These are phyloP conservation scores for Chlorella sp. DNA, from an alignment of 139 green algal genomes.

Conservation along the genomic window DNA sequence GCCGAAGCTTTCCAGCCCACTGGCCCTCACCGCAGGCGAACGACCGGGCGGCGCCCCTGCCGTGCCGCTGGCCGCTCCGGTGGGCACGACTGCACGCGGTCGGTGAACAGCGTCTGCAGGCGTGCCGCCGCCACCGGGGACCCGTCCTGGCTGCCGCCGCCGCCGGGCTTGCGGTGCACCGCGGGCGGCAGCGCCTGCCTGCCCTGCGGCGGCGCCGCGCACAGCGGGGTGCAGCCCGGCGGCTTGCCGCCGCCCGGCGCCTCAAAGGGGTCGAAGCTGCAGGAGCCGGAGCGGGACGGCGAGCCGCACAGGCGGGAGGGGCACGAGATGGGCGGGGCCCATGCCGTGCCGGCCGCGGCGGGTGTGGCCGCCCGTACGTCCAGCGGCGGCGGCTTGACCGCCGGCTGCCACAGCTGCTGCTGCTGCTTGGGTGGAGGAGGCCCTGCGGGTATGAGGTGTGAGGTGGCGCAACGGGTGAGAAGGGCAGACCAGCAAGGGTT, in stretches of 20 bases:
- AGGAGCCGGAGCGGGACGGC: not conserved
- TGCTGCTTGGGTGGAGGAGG: too few relatives aligned
- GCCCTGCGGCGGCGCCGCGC: not conserved
- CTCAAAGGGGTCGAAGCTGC: constrained; percentile 17
- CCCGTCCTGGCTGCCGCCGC: not conserved
- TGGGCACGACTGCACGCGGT: constrained; percentile 27
- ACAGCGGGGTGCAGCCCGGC: constrained; percentile 17
- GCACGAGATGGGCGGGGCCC: constrained; percentile 1
- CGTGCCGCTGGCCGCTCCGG: not conserved
- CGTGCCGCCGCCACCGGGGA: not conserved
- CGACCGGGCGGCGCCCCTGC: not conserved
- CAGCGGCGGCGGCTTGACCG: too few relatives aligned
- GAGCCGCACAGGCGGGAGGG: constrained; percentile 18
- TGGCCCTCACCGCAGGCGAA: constrained; percentile 17
- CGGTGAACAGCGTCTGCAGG: not conserved
- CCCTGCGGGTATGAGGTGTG: too few relatives aligned
- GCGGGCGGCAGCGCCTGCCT: constrained; percentile 1
- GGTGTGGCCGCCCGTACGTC: not conserved
- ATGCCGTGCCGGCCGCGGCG: not conserved
- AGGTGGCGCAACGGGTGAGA: too few relatives aligned
- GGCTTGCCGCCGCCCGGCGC: not conserved
- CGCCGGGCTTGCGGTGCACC: constrained; percentile 8
- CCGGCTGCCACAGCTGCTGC: too few relatives aligned
- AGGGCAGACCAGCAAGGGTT: too few relatives aligned
- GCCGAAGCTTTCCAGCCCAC: too few relatives aligned